Evolutionary conservation across 306 rosid species (phyloP).

Genomic region (Dalbergia oliveri): DNA sequence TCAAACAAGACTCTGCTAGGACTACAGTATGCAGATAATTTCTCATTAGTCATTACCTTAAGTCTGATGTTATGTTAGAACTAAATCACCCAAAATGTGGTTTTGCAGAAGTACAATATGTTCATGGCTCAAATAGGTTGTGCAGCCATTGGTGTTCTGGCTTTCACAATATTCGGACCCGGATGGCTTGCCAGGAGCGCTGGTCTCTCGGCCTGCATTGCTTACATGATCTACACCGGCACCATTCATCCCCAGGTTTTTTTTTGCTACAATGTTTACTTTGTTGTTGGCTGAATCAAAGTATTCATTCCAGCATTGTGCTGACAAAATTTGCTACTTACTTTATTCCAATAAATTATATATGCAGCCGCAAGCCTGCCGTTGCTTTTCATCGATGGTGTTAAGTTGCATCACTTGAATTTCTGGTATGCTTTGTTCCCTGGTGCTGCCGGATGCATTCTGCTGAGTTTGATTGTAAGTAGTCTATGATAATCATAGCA

Average conservation of each 20-base stretch:
- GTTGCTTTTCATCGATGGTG: conserved; percentile 87
- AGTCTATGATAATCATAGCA: not conserved
- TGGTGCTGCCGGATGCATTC: conserved; percentile 77
- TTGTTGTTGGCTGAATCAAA: conserved; percentile 7
- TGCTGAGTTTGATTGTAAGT: conserved; percentile 83
- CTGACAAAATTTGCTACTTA: not conserved
- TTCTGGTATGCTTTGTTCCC: conserved; percentile 89
- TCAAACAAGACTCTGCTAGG: not conserved
- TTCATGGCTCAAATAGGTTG: conserved; percentile 95
- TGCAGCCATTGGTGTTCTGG: conserved; percentile 85
- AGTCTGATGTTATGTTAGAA: not conserved
- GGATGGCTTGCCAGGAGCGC: conserved; percentile 88
- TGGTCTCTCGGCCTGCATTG: conserved; percentile 80
- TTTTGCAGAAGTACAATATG: conserved; percentile 84
- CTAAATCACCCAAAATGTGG: conserved; percentile 9
- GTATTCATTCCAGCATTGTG: not conserved
- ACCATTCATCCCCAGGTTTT: conserved; percentile 90
- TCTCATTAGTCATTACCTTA: not conserved
- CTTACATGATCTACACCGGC: conserved; percentile 83
- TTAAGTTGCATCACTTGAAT: conserved; percentile 76
- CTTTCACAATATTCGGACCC: conserved; percentile 77
- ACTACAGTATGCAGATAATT: not conserved
- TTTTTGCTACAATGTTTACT: not conserved
- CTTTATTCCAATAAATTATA: conserved; percentile 16
- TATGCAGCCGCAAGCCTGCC: conserved; percentile 90